A percentile compares a stretch with the other conserved stretches of the same genome.
Evolutionary conservation across 1,284 basidiomycete species (phyloP).

Genomic region (Calocybe gambosa): DNA sequence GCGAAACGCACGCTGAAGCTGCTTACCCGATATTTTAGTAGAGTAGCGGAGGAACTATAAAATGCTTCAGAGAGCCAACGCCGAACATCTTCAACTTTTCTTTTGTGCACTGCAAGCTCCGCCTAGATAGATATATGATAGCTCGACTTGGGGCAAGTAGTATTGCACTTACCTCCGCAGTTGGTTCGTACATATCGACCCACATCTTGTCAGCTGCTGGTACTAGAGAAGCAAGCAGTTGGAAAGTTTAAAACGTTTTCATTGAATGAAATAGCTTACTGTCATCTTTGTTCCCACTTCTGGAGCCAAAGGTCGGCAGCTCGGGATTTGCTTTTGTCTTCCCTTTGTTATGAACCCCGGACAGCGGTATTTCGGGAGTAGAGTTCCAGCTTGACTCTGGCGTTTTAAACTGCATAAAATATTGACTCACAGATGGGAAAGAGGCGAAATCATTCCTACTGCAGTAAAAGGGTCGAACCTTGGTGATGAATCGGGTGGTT

Average conservation of each 20-base stretch:
- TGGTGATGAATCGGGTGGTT: constrained; percentile 21
- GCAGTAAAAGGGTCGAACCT: constrained; percentile 42
- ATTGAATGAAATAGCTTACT: constrained; percentile 6
- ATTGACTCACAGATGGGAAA: constrained; percentile 5
- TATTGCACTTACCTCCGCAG: constrained; percentile 43
- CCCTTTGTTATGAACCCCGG: constrained; percentile 19
- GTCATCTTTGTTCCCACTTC: constrained; percentile 5
- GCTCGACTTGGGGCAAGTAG: background rate
- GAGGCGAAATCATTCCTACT: constrained; percentile 22
- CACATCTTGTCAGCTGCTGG: constrained; percentile 53
- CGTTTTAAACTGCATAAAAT: constrained; percentile 8
- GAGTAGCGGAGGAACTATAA: constrained; percentile 56
- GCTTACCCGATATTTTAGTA: constrained; percentile 76
- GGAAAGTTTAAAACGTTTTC: background rate
- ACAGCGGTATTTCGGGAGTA: constrained; percentile 5
- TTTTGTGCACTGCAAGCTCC: constrained; percentile 84
- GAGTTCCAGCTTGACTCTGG: constrained; percentile 16
- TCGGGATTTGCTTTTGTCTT: constrained; percentile 41
- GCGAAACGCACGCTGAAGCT: background rate
- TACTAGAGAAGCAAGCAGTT: background rate
- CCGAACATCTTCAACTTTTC: constrained; percentile 81
- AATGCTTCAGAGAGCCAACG: constrained; percentile 85
- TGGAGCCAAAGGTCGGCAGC: background rate
- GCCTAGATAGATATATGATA: constrained; percentile 36
- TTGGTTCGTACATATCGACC: constrained; percentile 75